Evolutionary conservation across 805 yeast species (phyloP).

Genomic region (Candida germanica): DNA sequence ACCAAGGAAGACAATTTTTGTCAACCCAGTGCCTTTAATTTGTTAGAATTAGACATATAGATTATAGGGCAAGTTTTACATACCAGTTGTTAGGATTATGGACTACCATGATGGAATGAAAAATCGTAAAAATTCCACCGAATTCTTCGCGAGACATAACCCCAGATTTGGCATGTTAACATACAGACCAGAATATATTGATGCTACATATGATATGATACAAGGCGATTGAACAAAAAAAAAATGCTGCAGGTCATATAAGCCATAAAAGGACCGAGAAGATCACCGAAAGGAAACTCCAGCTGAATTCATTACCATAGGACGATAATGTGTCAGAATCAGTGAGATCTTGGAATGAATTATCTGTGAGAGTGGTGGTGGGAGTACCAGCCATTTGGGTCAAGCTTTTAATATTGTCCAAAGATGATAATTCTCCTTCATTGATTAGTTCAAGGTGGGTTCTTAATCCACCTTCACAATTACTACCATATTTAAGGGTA

Average conservation of each 20-base stretch:
- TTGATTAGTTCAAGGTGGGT: slow-evolving; percentile 1
- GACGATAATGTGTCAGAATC: neutral
- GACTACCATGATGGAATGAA: slow-evolving; percentile 48
- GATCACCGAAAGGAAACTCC: neutral
- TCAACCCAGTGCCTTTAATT: slow-evolving; percentile 76
- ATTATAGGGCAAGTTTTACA: slow-evolving; percentile 23
- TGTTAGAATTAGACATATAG: too few relatives aligned
- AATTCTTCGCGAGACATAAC: slow-evolving; percentile 6
- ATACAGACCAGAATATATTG: neutral
- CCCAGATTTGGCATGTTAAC: neutral
- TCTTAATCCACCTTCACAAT: slow-evolving; percentile 2
- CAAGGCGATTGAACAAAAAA: too few relatives aligned
- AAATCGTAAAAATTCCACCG: slow-evolving; percentile 8
- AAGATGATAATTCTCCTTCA: neutral
- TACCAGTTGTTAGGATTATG: slow-evolving; percentile 71
- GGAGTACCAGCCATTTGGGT: neutral
- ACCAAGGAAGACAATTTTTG: slow-evolving; percentile 65
- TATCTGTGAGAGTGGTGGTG: neutral
- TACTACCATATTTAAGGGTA: slow-evolving; percentile 1
- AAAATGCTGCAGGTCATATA: too few relatives aligned
- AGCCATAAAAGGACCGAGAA: too few relatives aligned
- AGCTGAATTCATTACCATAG: neutral
- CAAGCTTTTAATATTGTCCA: neutral
- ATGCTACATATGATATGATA: neutral
- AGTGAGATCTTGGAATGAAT: slow-evolving; percentile 1